A percentile compares a stretch with the other conserved stretches of the same genome.
These are phyloP conservation scores for Spathaspora boniae DNA, from an alignment of 805 yeast species.

Conservation along the genomic window DNA sequence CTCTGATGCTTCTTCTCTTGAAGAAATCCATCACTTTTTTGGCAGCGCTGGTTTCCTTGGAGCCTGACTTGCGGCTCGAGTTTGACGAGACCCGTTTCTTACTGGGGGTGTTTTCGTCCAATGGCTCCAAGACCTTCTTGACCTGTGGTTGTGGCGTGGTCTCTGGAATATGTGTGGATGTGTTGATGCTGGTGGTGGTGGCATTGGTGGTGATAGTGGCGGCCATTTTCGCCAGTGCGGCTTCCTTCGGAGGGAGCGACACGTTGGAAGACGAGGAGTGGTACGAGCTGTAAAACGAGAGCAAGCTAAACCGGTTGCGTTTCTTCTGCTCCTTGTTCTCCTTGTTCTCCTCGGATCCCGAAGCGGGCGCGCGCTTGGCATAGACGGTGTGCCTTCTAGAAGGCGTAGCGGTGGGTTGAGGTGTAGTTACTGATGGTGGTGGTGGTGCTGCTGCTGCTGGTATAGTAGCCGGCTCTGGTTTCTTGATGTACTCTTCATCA, in stretches of 20 bases:
- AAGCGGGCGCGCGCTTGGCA: conserved; percentile 5
- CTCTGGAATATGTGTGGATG: conserved; percentile 8
- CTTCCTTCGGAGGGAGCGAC: not conserved
- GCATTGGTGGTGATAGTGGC: not conserved
- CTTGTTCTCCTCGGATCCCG: conserved; percentile 17
- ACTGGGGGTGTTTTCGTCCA: conserved; percentile 20
- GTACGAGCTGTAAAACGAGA: conserved; percentile 39
- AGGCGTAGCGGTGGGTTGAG: too few species aligned
- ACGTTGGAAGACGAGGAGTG: conserved; percentile 18
- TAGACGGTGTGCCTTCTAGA: conserved; percentile 3
- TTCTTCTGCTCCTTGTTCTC: conserved; percentile 32
- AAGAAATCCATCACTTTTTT: conserved; percentile 75
- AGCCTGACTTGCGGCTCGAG: conserved; percentile 25
- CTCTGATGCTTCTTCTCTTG: conserved; percentile 53
- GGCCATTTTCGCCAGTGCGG: conserved; percentile 1
- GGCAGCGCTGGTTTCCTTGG: conserved; percentile 69
- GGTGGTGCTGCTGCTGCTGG: not conserved
- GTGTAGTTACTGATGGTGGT: not conserved
- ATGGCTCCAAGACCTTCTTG: conserved; percentile 32
- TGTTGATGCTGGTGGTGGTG: conserved; percentile 6
- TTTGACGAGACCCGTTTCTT: conserved; percentile 25
- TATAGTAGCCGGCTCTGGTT: conserved; percentile 2
- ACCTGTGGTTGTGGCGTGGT: conserved; percentile 5
- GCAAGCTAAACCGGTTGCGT: conserved; percentile 40
- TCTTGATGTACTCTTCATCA: conserved; percentile 10